Evolutionary conservation across 192 early-diverging fungal species (phyloP).

Genomic region (Backusella luteola): DNA sequence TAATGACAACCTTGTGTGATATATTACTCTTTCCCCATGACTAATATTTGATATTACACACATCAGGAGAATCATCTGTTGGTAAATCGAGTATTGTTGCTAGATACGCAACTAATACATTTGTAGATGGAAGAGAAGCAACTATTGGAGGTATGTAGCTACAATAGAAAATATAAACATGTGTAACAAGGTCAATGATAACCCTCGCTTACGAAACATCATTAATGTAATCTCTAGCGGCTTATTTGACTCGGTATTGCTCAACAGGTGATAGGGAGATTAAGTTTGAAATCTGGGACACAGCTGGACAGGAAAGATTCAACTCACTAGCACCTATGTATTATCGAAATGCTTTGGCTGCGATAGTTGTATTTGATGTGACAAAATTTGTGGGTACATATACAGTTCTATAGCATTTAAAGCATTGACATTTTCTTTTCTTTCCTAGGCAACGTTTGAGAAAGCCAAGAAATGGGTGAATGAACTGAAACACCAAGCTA

Average conservation of each 20-base stretch:
- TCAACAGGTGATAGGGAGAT: slow-evolving; percentile 81
- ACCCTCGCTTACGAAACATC: background rate
- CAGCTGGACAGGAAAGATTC: slow-evolving; percentile 98
- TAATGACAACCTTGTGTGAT: slow-evolving; percentile 16
- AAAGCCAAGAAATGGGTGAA: slow-evolving; percentile 96
- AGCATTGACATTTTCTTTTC: background rate
- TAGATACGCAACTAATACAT: slow-evolving; percentile 94
- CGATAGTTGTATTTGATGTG: slow-evolving; percentile 96
- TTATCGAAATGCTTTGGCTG: slow-evolving; percentile 97
- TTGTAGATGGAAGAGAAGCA: slow-evolving; percentile 95
- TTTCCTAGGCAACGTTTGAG: slow-evolving; percentile 51
- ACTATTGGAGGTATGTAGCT: slow-evolving; percentile 87
- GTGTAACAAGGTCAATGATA: background rate
- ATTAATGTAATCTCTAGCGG: slow-evolving; percentile 44
- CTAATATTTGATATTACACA: background rate
- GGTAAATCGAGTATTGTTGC: slow-evolving; percentile 96
- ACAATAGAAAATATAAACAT: background rate
- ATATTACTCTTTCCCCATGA: background rate
- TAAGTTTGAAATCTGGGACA: slow-evolving; percentile 89
- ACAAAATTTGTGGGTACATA: slow-evolving; percentile 62
- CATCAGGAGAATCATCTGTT: slow-evolving; percentile 86
- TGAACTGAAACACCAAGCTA: slow-evolving; percentile 95
- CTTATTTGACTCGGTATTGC: slow-evolving; percentile 92
- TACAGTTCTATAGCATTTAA: background rate
- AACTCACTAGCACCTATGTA: slow-evolving; percentile 92